phyloP scores from a whole-genome alignment of 2,329 filamentous ascomycete genomes.

The Hypoxylon sp. region DNA sequence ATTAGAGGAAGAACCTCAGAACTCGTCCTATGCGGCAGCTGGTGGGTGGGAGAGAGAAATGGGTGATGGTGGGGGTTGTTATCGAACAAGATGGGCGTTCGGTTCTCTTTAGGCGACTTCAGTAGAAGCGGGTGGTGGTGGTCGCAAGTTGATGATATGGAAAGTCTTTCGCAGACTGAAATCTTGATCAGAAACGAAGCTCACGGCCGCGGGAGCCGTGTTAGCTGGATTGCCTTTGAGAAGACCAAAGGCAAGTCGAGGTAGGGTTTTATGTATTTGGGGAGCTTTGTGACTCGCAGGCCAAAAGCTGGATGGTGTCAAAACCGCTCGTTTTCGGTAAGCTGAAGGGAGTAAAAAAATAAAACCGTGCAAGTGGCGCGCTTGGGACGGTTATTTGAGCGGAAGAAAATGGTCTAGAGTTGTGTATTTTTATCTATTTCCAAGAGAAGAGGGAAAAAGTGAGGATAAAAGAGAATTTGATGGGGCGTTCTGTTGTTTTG shows the following conservation, averaged over 20 bases:
- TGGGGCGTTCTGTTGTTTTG: conserved; percentile 10
- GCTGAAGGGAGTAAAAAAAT: conserved; percentile 8
- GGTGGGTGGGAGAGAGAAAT: conserved; percentile 73
- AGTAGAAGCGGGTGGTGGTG: conserved; percentile 68
- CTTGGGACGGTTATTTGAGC: conserved; percentile 6
- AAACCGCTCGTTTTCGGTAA: conserved; percentile 16
- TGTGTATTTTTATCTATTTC: conserved; percentile 10
- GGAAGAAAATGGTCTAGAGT: conserved; percentile 18
- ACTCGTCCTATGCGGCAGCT: conserved; percentile 99
- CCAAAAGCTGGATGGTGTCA: conserved; percentile 9
- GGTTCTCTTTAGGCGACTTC: conserved; percentile 63
- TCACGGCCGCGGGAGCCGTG: conserved; percentile 76
- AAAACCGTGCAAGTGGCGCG: conserved; percentile 1
- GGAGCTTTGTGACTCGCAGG: conserved; percentile 24
- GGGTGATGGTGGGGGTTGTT: conserved; percentile 64
- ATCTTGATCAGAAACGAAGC: conserved; percentile 77
- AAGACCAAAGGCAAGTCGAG: conserved; percentile 74
- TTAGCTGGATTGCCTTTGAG: conserved; percentile 73
- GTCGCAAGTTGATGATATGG: conserved; percentile 77
- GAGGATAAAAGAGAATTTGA: conserved; percentile 18
- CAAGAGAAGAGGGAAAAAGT: conserved; percentile 4
- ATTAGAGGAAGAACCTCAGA: conserved; percentile 98
- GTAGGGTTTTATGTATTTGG: conserved; percentile 12
- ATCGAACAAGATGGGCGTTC: conserved; percentile 68
- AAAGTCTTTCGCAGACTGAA: conserved; percentile 75